Percentiles rank a stretch among this genome's conserved stretches.
Evolutionary conservation across 2,329 filamentous ascomycete genomes (phyloP).

Genomic region (Penicillium sp.): DNA sequence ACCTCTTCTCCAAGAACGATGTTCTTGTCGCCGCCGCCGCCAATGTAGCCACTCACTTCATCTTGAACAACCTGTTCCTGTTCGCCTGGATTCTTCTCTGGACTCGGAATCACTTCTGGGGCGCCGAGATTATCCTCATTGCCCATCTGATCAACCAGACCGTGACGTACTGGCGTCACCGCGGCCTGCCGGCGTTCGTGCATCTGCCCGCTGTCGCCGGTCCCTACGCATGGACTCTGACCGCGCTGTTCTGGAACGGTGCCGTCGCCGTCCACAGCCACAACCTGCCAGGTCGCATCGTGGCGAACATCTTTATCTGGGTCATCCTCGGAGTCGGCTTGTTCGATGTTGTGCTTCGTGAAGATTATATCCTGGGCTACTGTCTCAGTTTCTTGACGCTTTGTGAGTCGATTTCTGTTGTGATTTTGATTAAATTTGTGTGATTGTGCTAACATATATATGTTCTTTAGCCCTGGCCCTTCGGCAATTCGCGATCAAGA

Average conservation of each 20-base stretch:
- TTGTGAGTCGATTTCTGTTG: slow-evolving; percentile 50
- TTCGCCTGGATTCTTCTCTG: slow-evolving; percentile 84
- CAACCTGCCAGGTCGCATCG: slow-evolving; percentile 69
- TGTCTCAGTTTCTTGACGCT: slow-evolving; percentile 72
- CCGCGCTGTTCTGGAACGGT: slow-evolving; percentile 86
- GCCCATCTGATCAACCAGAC: slow-evolving; percentile 82
- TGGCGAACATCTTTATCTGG: slow-evolving; percentile 90
- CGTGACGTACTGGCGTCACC: slow-evolving; percentile 78
- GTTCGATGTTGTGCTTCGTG: slow-evolving; percentile 74
- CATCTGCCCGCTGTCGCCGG: slow-evolving; percentile 75
- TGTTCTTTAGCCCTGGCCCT: slow-evolving; percentile 64
- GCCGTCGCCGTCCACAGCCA: slow-evolving; percentile 75
- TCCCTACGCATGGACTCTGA: slow-evolving; percentile 82
- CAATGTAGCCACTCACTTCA: slow-evolving; percentile 80
- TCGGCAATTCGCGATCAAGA: slow-evolving; percentile 71
- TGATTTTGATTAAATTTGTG: background rate
- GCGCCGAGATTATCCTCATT: slow-evolving; percentile 73
- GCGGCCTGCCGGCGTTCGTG: slow-evolving; percentile 70
- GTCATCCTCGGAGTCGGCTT: slow-evolving; percentile 73
- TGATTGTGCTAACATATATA: background rate
- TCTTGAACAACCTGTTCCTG: slow-evolving; percentile 80
- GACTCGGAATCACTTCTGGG: slow-evolving; percentile 72
- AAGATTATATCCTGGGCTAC: slow-evolving; percentile 78
- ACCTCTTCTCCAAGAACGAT: slow-evolving; percentile 70
- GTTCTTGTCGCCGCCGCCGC: slow-evolving; percentile 69